phyloP scores from a whole-genome alignment of 2,329 filamentous ascomycete genomes.

The Septoria linicola region DNA sequence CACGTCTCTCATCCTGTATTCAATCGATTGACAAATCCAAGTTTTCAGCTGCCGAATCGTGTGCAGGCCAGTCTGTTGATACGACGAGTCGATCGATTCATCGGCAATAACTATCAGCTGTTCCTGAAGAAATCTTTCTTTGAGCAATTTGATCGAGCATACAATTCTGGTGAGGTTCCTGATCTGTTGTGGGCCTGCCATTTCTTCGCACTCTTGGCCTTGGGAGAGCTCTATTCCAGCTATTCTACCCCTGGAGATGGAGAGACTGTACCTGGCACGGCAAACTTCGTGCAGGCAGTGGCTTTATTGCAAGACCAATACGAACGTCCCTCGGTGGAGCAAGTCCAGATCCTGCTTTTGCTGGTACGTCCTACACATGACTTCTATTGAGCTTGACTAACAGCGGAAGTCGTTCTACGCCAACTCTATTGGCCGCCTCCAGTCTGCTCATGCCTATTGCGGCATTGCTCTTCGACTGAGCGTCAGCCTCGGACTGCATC shows the following conservation, averaged over 20 bases:
- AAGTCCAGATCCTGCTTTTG: slow-evolving; percentile 48
- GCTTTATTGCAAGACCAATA: slow-evolving; percentile 43
- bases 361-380: slow-evolving; percentile 40
- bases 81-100: slow-evolving; percentile 30
- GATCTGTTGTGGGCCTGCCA: slow-evolving; percentile 44
- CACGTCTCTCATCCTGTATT: slow-evolving; percentile 24
- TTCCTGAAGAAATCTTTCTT: slow-evolving; percentile 44
- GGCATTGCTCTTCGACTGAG: slow-evolving; percentile 48
- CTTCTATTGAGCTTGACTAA: not conserved
- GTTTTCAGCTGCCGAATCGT: slow-evolving; percentile 28
- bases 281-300: slow-evolving; percentile 46
- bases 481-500: slow-evolving; percentile 49
- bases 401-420: slow-evolving; percentile 47
- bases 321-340: slow-evolving; percentile 48
- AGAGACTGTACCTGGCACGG: slow-evolving; percentile 44
- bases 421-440: slow-evolving; percentile 46
- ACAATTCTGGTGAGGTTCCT: slow-evolving; percentile 38
- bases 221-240: slow-evolving; percentile 50
- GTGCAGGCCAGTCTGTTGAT: slow-evolving; percentile 30
- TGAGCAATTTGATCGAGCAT: slow-evolving; percentile 42
- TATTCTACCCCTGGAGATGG: slow-evolving; percentile 36
- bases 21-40: slow-evolving; percentile 19
- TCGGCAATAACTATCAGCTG: slow-evolving; percentile 47
- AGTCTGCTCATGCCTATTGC: slow-evolving; percentile 47
- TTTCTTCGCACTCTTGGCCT: slow-evolving; percentile 48